Conservation (phyloP, 106 monocot genomes). For the Apostasia shenzhenica region DNA sequence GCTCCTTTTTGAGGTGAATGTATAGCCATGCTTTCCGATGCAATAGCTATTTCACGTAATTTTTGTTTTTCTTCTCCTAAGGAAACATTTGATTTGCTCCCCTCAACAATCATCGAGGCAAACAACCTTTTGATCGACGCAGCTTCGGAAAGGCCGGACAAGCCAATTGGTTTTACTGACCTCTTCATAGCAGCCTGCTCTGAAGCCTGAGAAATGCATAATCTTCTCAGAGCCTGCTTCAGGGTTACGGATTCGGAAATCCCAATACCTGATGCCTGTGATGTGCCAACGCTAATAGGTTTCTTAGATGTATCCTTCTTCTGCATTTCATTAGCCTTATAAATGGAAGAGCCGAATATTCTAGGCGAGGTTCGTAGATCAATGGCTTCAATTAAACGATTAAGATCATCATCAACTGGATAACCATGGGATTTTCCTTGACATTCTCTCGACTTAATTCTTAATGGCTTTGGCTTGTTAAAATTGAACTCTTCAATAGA, state of each 20-base stretch:
- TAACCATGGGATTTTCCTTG: slow-evolving; percentile 7
- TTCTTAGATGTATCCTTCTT: slow-evolving; percentile 8
- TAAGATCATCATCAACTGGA: slow-evolving; percentile 12
- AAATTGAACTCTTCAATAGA: slow-evolving; percentile 13
- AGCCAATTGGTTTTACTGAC: slow-evolving; percentile 36
- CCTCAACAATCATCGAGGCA: slow-evolving; percentile 55
- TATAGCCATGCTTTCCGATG: slow-evolving; percentile 18
- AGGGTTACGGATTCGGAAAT: slow-evolving; percentile 54
- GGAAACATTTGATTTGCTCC: slow-evolving; percentile 18
- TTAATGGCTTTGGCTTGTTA: slow-evolving; percentile 3
- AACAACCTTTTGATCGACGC: slow-evolving; percentile 61
- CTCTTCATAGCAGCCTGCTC: slow-evolving; percentile 91
- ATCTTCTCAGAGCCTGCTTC: slow-evolving; percentile 72
- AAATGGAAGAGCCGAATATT: slow-evolving; percentile 7
- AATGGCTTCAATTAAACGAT: slow-evolving; percentile 19
- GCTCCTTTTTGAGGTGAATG: slow-evolving; percentile 14
- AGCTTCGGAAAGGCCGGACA: slow-evolving; percentile 43
- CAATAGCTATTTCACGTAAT: slow-evolving; percentile 35
- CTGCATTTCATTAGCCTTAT: slow-evolving; percentile 1
- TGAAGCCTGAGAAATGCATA: slow-evolving; percentile 89
- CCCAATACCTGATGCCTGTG: slow-evolving; percentile 26
- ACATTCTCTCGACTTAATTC: slow-evolving; percentile 20
- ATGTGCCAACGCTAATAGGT: not conserved
- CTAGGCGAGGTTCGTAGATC: slow-evolving; percentile 18
- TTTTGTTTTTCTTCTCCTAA: slow-evolving; percentile 27